Percentiles rank a stretch among this genome's conserved stretches.
Conservation (phyloP, 225 moss, liverwort and hornwort species). For the Climacium dendroides region DNA sequence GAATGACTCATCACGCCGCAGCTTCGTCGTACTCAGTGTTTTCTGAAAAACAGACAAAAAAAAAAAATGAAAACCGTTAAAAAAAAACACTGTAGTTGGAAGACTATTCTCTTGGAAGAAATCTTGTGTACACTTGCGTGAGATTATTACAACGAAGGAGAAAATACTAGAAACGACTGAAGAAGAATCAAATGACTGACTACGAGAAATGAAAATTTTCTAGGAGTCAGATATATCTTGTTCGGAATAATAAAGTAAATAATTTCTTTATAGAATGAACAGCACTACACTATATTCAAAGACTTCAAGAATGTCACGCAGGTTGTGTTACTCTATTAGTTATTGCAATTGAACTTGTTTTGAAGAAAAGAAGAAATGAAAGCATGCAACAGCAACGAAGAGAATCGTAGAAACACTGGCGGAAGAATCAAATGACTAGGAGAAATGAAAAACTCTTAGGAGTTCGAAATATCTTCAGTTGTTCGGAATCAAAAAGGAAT, state of each 20-base stretch:
- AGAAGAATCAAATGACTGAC: background rate
- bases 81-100: background rate
- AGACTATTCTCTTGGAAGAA: background rate
- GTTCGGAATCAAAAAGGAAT: background rate
- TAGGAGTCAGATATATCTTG: background rate
- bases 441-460: background rate
- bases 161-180: background rate
- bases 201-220: background rate
- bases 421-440: background rate
- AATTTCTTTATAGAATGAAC: background rate
- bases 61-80: too few relatives aligned
- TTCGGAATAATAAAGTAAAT: background rate
- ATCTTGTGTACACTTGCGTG: background rate
- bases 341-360: background rate
- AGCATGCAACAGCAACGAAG: background rate
- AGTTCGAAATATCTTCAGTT: too few relatives aligned
- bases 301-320: background rate
- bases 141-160: background rate
- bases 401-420: background rate
- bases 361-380: background rate
- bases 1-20: background rate
- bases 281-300: background rate
- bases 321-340: background rate
- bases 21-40: background rate
- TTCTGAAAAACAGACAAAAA: background rate